Percentiles rank a stretch among this genome's conserved stretches.
phyloP scores from a whole-genome alignment of 2,329 filamentous ascomycete genomes.

The Diaporthe citrichinensis region DNA sequence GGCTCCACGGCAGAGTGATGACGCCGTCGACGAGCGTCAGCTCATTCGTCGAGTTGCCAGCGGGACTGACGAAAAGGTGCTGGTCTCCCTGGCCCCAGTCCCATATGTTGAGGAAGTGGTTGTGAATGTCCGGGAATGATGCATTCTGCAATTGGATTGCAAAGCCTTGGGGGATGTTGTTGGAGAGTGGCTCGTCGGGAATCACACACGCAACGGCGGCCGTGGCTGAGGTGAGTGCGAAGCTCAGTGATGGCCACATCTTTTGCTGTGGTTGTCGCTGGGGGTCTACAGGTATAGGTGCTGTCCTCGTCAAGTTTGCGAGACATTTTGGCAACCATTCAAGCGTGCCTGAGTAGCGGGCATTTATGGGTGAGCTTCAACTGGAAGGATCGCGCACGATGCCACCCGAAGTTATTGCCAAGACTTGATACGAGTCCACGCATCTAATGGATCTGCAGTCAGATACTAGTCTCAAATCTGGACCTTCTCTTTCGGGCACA shows the following conservation, averaged over 20 bases:
- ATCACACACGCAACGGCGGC: slow-evolving; percentile 49
- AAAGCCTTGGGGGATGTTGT: slow-evolving; percentile 53
- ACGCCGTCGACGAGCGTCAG: slow-evolving; percentile 56
- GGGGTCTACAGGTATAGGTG: no score
- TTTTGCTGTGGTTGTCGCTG: neutral
- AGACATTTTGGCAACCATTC: no score
- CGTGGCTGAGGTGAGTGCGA: neutral
- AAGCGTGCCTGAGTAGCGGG: neutral
- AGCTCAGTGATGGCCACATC: neutral
- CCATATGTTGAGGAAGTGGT: slow-evolving; percentile 55
- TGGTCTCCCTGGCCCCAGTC: slow-evolving; percentile 56
- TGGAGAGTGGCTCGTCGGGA: slow-evolving; percentile 48
- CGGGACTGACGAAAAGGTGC: slow-evolving; percentile 55
- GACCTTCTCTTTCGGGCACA: slow-evolving; percentile 25
- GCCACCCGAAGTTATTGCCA: neutral
- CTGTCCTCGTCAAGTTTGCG: neutral
- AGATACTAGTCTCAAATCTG: slow-evolving; percentile 27
- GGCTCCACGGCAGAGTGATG: slow-evolving; percentile 48
- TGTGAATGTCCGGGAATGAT: slow-evolving; percentile 53
- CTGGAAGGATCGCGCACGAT: slow-evolving; percentile 22
- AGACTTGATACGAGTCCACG: slow-evolving; percentile 26
- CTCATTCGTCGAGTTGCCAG: slow-evolving; percentile 53
- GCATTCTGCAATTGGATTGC: slow-evolving; percentile 55
- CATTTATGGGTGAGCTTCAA: slow-evolving; percentile 12
- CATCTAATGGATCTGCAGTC: slow-evolving; percentile 28